Evolutionary conservation across 225 moss, liverwort and hornwort species (phyloP).

Genomic region (Bryum argenteum): DNA sequence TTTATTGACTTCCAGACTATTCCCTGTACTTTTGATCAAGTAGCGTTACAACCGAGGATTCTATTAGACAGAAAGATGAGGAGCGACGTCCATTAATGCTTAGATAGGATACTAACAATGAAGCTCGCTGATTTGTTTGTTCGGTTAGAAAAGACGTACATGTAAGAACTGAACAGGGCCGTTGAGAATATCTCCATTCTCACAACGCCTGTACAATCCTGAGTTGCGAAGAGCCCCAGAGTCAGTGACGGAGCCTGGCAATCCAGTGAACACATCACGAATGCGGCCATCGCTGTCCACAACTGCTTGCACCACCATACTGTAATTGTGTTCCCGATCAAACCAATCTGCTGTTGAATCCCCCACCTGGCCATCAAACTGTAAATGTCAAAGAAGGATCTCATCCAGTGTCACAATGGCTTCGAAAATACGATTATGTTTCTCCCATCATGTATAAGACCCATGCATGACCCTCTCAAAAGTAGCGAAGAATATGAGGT

Average conservation of each 20-base stretch:
- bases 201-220: slow-evolving; percentile 72
- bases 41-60: too few relatives aligned
- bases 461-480: too few relatives aligned
- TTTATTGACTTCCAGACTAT: too few relatives aligned
- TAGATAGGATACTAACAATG: neutral
- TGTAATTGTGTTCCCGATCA: slow-evolving; percentile 83
- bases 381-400: neutral
- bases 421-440: too few relatives aligned
- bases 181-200: slow-evolving; percentile 72
- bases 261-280: slow-evolving; percentile 84
- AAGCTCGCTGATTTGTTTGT: neutral
- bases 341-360: slow-evolving; percentile 84
- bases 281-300: slow-evolving; percentile 82
- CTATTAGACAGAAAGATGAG: too few relatives aligned
- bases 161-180: slow-evolving; percentile 56
- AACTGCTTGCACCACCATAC: slow-evolving; percentile 89
- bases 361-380: slow-evolving; percentile 43
- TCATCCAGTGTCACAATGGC: too few relatives aligned
- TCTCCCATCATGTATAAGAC: too few relatives aligned
- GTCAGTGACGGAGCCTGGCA: slow-evolving; percentile 83
- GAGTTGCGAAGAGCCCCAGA: slow-evolving; percentile 76
- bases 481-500: too few relatives aligned
- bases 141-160: slow-evolving; percentile 32
- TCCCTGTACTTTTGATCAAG: too few relatives aligned
- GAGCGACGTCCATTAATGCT: too few relatives aligned